Base-by-base conservation (phyloP, 73 alveolate species). In the Breviolum minutum region DNA sequence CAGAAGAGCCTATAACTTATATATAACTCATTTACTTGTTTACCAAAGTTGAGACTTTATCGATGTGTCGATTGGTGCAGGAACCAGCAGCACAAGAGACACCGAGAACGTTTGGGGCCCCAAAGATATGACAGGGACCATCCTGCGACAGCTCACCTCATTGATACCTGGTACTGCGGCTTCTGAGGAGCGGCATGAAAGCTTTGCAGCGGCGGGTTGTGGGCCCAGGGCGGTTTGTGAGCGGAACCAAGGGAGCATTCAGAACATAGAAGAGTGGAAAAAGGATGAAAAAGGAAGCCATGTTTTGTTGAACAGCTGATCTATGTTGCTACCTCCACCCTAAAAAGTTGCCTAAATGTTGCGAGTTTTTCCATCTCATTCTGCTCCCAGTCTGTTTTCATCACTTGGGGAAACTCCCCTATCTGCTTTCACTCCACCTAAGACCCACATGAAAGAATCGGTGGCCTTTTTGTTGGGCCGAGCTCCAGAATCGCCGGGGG, bases 401-500 rank as follows among this genome's bases (percentile, higher is more conserved):
- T 40, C 54, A 40, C 54, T 40, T 40, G 54, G 54, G 54, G 54
- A n/a, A n/a, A n/a, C n/a, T n/a, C n/a, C n/a, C n/a, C n/a, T n/a
- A n/a, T n/a, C 54, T 40, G 0, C 54, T 40, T 40, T 40, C 54
- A 40, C 54, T 40, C 54, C 54, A 40, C n/a, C 63, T 26, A 22
- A 83, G 92, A 83, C 16, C 60, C 76, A 17, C 8, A 74, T 61
- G 26, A 88, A 90, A 32, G 98, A 92, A 77, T 40, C 73, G n/a
- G 98, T 92, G 79, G 98, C 98, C n/a, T 92, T 92, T 80, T 54
- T 92, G 68, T 26, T 92, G 81, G 98, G 98, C 62, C 71, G 98
- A 54, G 98, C 98, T 2, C 98, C 98, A 7, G 98, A 92, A 63
- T 71, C 98, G 98, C 22, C 29, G 61, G 86, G 96, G 64, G 20